These are phyloP conservation scores for Trichophyton mentagrophytes DNA, from an alignment of 2,329 filamentous ascomycete species.

Conservation along the genomic window DNA sequence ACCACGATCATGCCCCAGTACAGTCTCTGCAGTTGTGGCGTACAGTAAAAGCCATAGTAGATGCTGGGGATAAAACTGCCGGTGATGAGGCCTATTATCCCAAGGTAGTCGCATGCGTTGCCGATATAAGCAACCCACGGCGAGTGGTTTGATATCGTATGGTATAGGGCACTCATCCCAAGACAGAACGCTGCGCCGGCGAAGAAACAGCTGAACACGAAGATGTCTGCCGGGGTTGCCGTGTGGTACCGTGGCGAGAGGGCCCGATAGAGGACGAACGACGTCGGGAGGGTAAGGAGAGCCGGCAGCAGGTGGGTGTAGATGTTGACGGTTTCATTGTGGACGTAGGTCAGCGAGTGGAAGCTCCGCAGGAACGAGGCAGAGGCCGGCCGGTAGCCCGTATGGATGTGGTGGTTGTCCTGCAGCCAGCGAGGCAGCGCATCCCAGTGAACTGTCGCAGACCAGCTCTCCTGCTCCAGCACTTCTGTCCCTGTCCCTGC, in stretches of 20 bases:
- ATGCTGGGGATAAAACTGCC: conserved; percentile 82
- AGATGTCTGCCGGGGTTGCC: conserved; percentile 50
- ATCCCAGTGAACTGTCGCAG: conserved; percentile 37
- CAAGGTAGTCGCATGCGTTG: conserved; percentile 88
- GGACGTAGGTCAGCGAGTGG: conserved; percentile 47
- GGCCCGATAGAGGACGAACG: conserved; percentile 42
- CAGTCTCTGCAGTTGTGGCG: conserved; percentile 48
- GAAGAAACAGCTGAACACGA: conserved; percentile 69
- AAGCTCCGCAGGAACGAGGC: conserved; percentile 48
- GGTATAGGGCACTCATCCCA: conserved; percentile 73
- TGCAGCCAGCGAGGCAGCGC: conserved; percentile 42
- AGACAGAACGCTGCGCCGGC: conserved; percentile 58
- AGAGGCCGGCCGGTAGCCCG: conserved; percentile 52
- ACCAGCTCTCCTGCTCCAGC: conserved; percentile 2
- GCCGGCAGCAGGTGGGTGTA: conserved; percentile 60
- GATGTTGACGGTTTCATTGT: conserved; percentile 61
- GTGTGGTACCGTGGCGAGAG: conserved; percentile 54
- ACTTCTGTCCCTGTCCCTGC: not conserved
- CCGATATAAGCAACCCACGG: conserved; percentile 64
- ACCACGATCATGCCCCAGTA: conserved; percentile 72
- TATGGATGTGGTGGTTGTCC: conserved; percentile 58
- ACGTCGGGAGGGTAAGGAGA: conserved; percentile 42
- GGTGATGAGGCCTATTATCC: conserved; percentile 83
- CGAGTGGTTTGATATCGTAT: conserved; percentile 77
- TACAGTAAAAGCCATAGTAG: conserved; percentile 73